Base-by-base conservation (phyloP, 1,284 basidiomycete species). In the Cryptococcus sp. region DNA sequence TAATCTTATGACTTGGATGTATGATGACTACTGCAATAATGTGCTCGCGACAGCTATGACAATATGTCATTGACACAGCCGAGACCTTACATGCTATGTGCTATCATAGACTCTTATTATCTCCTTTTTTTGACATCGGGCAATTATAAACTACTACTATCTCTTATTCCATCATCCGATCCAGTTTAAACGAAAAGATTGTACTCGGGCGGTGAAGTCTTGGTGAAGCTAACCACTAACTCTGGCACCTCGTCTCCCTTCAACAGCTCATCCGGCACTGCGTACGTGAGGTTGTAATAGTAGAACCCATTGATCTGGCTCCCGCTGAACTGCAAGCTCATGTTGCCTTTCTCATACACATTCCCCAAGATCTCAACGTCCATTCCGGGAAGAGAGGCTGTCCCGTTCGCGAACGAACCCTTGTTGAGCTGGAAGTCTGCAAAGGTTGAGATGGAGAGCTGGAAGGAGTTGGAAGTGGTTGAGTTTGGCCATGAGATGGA, bases 331-430 rank as follows among this genome's bases (percentile, higher is more conserved):
- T 20, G 33, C 18, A 60, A 35, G 12, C 8, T 48, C 18, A 46
- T 18, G 12, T 42, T 46, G 2, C 35, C 50, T 3, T 24, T 12
- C 0, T 60, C 50, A n/a, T 42, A 38, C 18, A 64, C 52, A 43
- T 59, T 64, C 9, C 62, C 62, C 24, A 37, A 51, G 5, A 61
- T 28, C 18, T 40, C 15, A 39, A 63, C 46, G 37, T 63, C 59
- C 8, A 61, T 50, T 2, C 56, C 59, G 9, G 59, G 59, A 2
- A 60, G 49, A 13, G 53, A 53, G 21, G 46, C 46, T 18, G 2
- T 49, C 5, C 56, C 56, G 23, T 54, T 37, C 33, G 15, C 36
- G 39, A 61, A 61, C 4, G 52, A 33, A 3, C 15, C 36, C 8
- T 38, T 40, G 43, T 55, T 48, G n/a, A 61, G 37, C 33, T 61